Percentiles rank a stretch among this genome's conserved stretches.
Conservation (phyloP, 768 basidiomycete genomes). For the Amanita muscaria region DNA sequence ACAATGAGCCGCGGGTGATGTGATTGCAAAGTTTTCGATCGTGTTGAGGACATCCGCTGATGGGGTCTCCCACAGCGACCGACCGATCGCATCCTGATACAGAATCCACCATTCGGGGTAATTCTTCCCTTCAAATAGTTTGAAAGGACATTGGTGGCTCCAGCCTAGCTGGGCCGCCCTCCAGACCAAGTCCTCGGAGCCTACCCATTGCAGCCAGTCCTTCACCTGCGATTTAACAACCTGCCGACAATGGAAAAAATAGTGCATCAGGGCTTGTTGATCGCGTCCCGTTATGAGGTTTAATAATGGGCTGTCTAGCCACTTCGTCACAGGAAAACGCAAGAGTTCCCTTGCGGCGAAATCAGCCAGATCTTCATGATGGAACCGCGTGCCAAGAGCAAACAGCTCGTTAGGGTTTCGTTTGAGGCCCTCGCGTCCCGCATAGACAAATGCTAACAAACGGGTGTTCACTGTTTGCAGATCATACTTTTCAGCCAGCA, state of each 20-base stretch:
- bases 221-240: not conserved
- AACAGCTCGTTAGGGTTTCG: conserved; percentile 1
- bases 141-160: conserved; percentile 1
- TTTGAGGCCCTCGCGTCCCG: not conserved
- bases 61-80: not conserved
- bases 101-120: conserved; percentile 6
- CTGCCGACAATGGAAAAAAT: conserved; percentile 1
- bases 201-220: conserved; percentile 1
- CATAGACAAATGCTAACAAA: conserved; percentile 1
- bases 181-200: not conserved
- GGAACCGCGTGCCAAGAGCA: conserved; percentile 1
- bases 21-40: conserved; percentile 1
- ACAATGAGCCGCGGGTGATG: not conserved
- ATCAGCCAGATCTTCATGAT: conserved; percentile 2
- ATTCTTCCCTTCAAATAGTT: not conserved
- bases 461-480: conserved; percentile 1
- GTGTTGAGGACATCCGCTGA: not conserved
- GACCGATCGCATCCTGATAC: conserved; percentile 2
- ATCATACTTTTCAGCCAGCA: conserved; percentile 4
- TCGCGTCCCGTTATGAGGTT: too few species aligned
- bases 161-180: not conserved
- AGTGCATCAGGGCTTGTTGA: not conserved
- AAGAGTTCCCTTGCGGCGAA: conserved; percentile 1
- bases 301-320: too few species aligned
- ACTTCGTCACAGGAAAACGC: too few species aligned